Base-by-base conservation (phyloP, 192 early-diverging fungal species). In the Coemansia sp. region DNA sequence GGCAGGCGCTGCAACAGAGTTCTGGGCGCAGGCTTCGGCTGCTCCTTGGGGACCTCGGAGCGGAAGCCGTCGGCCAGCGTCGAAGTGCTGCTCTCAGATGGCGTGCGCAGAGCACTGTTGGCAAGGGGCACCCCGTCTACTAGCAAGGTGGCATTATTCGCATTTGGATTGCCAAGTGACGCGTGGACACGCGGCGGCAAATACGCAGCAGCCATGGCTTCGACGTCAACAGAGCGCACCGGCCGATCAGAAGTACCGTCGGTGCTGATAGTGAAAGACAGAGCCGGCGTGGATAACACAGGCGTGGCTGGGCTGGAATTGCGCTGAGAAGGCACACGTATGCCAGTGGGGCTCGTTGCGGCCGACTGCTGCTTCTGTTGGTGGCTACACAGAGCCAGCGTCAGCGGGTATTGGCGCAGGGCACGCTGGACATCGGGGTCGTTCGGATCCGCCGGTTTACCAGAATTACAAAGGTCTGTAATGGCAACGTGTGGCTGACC, bases 191-290 rank as follows among this genome's bases (percentile, higher is more conserved):
- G 67, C 16, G 76, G 71, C 20, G 76, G 71, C 71, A 79, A 24
- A 60, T 79, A 66, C 45, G 64, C 64, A 34, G 48, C 67, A 14
- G 63, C 42, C 76, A 79, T 79, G 31, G 64, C 60, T 24, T 73
- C 76, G 9, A 79, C 46, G 35, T 79, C 71, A 9, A 73, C 51
- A 35, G 67, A 45, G 14, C 65, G 63, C 45, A 46, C 71, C 5
- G 10, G 34, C 34, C 42, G 53, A 45, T 77, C 74, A 37, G 5
- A 18, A 36, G 53, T 33, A 35, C 39, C 64, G 51, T 42, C 53
- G 50, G 63, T 69, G n/a, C 61, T 40, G 33, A 67, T 71, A 31
- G 65, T 62, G 59, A 73, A 70, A 46, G 77, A 70, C 60, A 73
- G 38, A 16, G 71, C 38, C 36, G 71, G 67, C 18, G 38, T 45